These are phyloP conservation scores for Gymnopilus junonius DNA, from an alignment of 768 basidiomycete species.

Conservation along the genomic window DNA sequence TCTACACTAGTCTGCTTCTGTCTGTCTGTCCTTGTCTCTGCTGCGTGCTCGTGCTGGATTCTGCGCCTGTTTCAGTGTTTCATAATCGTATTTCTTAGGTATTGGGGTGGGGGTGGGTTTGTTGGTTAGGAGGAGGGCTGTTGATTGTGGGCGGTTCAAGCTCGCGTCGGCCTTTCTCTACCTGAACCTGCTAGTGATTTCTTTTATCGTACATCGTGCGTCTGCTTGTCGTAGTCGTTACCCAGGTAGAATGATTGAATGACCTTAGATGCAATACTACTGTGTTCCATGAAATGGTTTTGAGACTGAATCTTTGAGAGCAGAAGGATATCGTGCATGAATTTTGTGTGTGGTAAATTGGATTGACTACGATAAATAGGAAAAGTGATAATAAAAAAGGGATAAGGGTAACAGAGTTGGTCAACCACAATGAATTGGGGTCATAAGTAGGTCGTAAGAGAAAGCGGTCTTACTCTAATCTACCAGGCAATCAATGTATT, in stretches of 20 bases:
- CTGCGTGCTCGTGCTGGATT: conserved; percentile 17
- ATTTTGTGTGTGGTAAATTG: neutral
- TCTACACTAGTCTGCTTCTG: conserved; percentile 16
- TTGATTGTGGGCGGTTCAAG: conserved; percentile 4
- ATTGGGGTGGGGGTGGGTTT: conserved; percentile 7
- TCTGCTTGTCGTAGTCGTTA: neutral
- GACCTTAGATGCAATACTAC: conserved; percentile 8
- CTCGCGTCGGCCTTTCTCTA: neutral
- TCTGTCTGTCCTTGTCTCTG: conserved; percentile 23
- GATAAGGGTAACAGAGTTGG: too few relatives aligned
- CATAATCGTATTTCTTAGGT: conserved; percentile 17
- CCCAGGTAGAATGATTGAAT: conserved; percentile 9
- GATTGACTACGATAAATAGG: neutral
- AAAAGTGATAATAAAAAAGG: neutral
- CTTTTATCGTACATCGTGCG: neutral
- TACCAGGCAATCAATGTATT: neutral
- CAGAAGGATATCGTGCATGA: neutral
- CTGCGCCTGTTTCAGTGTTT: conserved; percentile 21
- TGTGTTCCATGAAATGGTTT: neutral
- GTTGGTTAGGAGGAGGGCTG: neutral
- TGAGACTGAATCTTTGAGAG: neutral
- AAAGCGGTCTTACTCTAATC: neutral
- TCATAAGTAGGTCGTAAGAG: neutral
- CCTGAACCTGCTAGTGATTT: neutral
- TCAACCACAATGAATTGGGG: neutral